A percentile compares a stretch with the other conserved stretches of the same genome.
Conservation (phyloP, 2,329 filamentous ascomycete species). For the Nigrospora osmanthi region DNA sequence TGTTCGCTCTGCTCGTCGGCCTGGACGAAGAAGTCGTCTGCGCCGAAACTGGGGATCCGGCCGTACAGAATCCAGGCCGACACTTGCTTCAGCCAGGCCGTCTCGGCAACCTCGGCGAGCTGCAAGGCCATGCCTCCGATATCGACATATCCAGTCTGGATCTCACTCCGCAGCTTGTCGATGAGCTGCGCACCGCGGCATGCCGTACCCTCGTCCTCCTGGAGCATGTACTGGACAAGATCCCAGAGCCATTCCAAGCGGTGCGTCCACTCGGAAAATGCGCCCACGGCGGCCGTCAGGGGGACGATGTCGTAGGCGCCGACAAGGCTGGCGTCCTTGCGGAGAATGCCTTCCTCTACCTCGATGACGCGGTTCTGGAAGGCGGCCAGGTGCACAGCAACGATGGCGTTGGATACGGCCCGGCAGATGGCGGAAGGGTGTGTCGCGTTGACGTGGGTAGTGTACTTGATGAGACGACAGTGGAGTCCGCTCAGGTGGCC, state of each 20-base stretch:
- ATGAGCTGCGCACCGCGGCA: slow-evolving; percentile 70
- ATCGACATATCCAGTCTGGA: slow-evolving; percentile 83
- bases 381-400: slow-evolving; percentile 63
- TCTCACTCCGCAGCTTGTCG: slow-evolving; percentile 64
- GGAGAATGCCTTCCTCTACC: slow-evolving; percentile 72
- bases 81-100: slow-evolving; percentile 83
- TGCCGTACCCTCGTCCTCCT: slow-evolving; percentile 22
- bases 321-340: slow-evolving; percentile 69
- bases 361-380: slow-evolving; percentile 82
- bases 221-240: slow-evolving; percentile 60
- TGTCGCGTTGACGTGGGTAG: slow-evolving; percentile 56
- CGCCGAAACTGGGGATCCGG: slow-evolving; percentile 67
- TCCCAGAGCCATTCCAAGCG: slow-evolving; percentile 81
- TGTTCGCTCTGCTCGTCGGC: slow-evolving; percentile 33
- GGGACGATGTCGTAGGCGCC: slow-evolving; percentile 93
- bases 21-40: slow-evolving; percentile 80
- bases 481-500: slow-evolving; percentile 74
- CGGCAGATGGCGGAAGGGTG: slow-evolving; percentile 81
- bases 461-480: slow-evolving; percentile 59
- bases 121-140: slow-evolving; percentile 70
- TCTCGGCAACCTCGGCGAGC: slow-evolving; percentile 73
- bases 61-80: slow-evolving; percentile 90
- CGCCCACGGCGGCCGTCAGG: slow-evolving; percentile 71
- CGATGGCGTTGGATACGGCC: slow-evolving; percentile 74
- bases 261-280: slow-evolving; percentile 83